Evolutionary conservation across 2,329 filamentous ascomycete genomes (phyloP).

Genomic region (Neonectria ditissima): DNA sequence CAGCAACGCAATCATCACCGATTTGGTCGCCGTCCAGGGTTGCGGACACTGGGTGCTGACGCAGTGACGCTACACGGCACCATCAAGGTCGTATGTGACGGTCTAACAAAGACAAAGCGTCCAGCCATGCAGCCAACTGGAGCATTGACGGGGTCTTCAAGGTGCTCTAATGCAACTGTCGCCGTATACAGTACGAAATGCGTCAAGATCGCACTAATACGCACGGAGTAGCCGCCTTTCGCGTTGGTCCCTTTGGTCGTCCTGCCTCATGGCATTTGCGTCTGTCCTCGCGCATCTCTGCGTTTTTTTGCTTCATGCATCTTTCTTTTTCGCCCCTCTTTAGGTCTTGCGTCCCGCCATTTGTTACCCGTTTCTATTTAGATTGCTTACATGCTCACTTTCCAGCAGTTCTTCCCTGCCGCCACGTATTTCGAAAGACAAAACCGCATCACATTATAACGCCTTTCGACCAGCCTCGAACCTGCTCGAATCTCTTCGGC

Average conservation of each 20-base stretch:
- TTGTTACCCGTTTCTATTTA: conserved; percentile 16
- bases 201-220: background rate
- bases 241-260: conserved; percentile 13
- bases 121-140: conserved; percentile 36
- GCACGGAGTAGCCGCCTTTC: background rate
- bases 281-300: conserved; percentile 38
- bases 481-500: conserved; percentile 2
- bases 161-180: conserved; percentile 23
- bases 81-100: background rate
- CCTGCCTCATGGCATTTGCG: conserved; percentile 5
- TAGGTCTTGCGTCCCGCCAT: conserved; percentile 21
- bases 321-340: conserved; percentile 25
- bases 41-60: conserved; percentile 5
- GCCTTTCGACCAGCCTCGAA: conserved; percentile 25
- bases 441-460: conserved; percentile 1
- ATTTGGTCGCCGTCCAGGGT: conserved; percentile 1
- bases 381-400: conserved; percentile 19
- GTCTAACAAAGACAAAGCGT: background rate
- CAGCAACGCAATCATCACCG: background rate
- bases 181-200: background rate
- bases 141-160: conserved; percentile 30
- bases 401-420: conserved; percentile 11
- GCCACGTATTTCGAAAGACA: conserved; percentile 29
- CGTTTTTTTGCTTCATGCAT: conserved; percentile 23
- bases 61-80: background rate